A percentile compares a stretch with the other conserved stretches of the same genome.
phyloP scores from a whole-genome alignment of 169 alveolate genomes.

The Eimeria mitis region DNA sequence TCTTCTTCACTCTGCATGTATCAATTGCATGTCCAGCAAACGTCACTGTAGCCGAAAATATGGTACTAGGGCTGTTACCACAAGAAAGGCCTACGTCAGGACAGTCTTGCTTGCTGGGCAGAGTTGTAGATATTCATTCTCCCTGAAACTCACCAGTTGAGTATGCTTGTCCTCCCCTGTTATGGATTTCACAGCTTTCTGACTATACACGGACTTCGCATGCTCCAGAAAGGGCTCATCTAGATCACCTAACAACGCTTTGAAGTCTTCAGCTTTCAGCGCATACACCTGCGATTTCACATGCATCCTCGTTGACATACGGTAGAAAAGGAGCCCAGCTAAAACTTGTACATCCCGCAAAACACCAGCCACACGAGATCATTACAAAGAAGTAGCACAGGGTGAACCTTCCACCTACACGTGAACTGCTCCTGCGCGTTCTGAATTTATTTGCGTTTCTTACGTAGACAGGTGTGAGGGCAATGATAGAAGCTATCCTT shows the following conservation, averaged over 20 bases:
- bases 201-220: constrained; percentile 59
- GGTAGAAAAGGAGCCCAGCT: not conserved
- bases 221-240: constrained; percentile 69
- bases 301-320: not conserved
- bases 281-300: constrained; percentile 57
- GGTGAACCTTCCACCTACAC: not conserved
- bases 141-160: constrained; percentile 37
- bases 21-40: not conserved
- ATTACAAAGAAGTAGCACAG: not conserved
- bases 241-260: constrained; percentile 43
- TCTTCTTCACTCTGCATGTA: constrained; percentile 62
- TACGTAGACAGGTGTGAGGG: constrained; percentile 88
- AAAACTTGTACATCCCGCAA: not conserved
- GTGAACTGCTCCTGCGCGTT: not conserved
- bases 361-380: not conserved
- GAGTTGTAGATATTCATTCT: not conserved
- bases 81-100: not conserved
- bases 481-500: constrained; percentile 84
- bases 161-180: constrained; percentile 21
- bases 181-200: constrained; percentile 34
- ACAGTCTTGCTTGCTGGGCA: not conserved
- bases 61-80: not conserved
- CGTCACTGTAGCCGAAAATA: not conserved
- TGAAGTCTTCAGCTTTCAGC: constrained; percentile 61
- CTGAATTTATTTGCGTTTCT: not conserved